Base-by-base conservation (phyloP, 1,284 basidiomycete species). In the Takashimella koratensis region DNA sequence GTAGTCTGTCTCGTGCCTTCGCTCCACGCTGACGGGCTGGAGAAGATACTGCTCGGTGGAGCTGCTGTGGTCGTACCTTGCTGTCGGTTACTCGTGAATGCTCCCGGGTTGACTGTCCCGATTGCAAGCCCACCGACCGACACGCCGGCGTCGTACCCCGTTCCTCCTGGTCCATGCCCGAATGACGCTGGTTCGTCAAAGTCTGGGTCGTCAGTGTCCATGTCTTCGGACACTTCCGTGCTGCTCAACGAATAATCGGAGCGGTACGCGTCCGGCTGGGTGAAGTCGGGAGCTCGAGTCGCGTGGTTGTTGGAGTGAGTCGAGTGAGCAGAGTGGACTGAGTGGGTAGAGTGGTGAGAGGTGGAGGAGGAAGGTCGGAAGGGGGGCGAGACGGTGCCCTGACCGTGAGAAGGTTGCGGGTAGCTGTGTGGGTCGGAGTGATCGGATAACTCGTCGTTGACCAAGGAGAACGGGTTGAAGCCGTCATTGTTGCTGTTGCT, bases 401-500 rank as follows among this genome's bases (percentile, higher is more conserved):
- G 43, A 25, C 16, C n/a, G 42, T 13, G 54, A 54, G 48, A 58
- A 55, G 13, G 45, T 30, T 51, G 19, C 5, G 45, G 20, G 36
- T 41, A 42, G 30, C 26, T 36, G 21, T 25, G 20, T 5, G 24
- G 45, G 21, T 40, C 49, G 6, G 54, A 16, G 20, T 22, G 6
- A 21, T 22, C 21, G 6, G 8, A 10, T 5, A n/a, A 8, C 13
- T n/a, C 21, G 16, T 60, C 51, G 40, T 50, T 51, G 39, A 60
- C 40, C 43, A 57, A 56, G 8, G 47, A 42, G 19, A 59, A 47
- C 3, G 58, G 54, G 51, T 57, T 53, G 47, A 60, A 57, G 30
- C 44, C 51, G 21, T 23, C 30, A 4, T 24, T 46, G 42, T 22
- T 46, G 45, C 22, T 39, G 36, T n/a, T 39, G 8, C 30, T 49